Evolutionary conservation across 345 rosid species (phyloP).

Genomic region (Excoecaria cochinchinensis): DNA sequence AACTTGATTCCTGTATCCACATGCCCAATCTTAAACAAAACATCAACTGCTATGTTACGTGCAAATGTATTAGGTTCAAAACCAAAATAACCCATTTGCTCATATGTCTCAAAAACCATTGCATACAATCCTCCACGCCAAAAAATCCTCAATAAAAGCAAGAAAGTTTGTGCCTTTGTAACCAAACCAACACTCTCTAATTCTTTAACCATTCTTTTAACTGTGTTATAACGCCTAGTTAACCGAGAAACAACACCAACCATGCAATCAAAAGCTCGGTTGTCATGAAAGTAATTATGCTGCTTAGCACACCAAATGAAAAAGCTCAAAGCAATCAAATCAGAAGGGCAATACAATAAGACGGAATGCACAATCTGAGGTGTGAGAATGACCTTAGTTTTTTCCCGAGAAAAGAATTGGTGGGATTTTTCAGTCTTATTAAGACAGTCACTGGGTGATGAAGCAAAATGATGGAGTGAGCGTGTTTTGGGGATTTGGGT

Average conservation of each 20-base stretch:
- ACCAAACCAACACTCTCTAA: conserved; percentile 44
- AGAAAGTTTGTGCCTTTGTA: conserved; percentile 47
- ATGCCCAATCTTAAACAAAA: conserved; percentile 40
- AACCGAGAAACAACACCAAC: conserved; percentile 43
- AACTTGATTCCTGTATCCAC: conserved; percentile 40
- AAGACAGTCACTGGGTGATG: conserved; percentile 16
- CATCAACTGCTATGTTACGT: conserved; percentile 61
- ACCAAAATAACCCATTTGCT: conserved; percentile 47
- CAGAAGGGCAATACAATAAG: conserved; percentile 47
- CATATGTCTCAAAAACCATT: conserved; percentile 53
- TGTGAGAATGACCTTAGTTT: conserved; percentile 30
- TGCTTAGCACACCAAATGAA: conserved; percentile 66
- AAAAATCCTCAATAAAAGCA: conserved; percentile 60
- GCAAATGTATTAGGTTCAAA: conserved; percentile 59
- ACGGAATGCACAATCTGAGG: conserved; percentile 47
- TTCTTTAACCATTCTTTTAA: conserved; percentile 40
- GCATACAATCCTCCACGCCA: conserved; percentile 61
- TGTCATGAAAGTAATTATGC: conserved; percentile 47
- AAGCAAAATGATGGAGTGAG: conserved; percentile 20
- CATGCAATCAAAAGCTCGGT: conserved; percentile 50
- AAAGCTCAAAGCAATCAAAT: conserved; percentile 55
- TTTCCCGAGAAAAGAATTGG: conserved; percentile 3
- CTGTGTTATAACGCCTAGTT: conserved; percentile 25
- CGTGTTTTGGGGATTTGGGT: conserved; percentile 17
- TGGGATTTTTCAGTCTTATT: conserved; percentile 1